These are phyloP conservation scores for Pittosporum tobira DNA, from an alignment of 129 eudicot genomes.

Conservation along the genomic window DNA sequence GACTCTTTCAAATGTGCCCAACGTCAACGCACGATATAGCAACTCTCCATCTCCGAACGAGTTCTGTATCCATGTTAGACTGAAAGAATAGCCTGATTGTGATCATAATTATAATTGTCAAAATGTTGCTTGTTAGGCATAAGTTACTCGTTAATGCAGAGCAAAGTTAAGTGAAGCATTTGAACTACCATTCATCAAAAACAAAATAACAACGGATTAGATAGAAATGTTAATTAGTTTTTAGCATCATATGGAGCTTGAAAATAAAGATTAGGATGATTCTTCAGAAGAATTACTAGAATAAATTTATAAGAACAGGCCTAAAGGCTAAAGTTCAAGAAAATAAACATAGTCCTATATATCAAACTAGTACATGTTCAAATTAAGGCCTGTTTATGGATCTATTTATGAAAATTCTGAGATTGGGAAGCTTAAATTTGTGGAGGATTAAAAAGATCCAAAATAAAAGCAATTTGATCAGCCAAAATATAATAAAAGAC, in stretches of 20 bases:
- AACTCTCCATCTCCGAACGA: conserved; percentile 39
- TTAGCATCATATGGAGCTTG: too few species aligned
- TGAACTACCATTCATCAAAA: background rate
- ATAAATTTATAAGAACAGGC: too few species aligned
- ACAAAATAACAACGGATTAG: background rate
- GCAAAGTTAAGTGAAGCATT: background rate
- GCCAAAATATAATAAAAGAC: background rate
- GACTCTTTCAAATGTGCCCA: conserved; percentile 78
- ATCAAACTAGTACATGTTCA: background rate
- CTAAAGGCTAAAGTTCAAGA: too few species aligned
- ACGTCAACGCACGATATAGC: conserved; percentile 42
- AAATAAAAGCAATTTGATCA: background rate
- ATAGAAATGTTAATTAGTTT: too few species aligned
- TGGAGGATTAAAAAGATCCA: background rate
- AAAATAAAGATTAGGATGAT: too few species aligned
- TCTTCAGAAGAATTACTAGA: too few species aligned
- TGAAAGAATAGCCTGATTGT: conserved; percentile 79
- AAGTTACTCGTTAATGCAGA: background rate
- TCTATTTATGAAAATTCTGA: too few species aligned
- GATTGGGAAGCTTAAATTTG: too few species aligned
- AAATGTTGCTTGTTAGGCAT: background rate
- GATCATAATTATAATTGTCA: background rate
- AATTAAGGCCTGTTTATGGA: background rate
- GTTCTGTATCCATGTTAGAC: conserved; percentile 52
- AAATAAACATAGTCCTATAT: too few species aligned